These are phyloP conservation scores for Neurospora crassa DNA, from an alignment of 2,329 filamentous ascomycete genomes.

Conservation along the genomic window DNA sequence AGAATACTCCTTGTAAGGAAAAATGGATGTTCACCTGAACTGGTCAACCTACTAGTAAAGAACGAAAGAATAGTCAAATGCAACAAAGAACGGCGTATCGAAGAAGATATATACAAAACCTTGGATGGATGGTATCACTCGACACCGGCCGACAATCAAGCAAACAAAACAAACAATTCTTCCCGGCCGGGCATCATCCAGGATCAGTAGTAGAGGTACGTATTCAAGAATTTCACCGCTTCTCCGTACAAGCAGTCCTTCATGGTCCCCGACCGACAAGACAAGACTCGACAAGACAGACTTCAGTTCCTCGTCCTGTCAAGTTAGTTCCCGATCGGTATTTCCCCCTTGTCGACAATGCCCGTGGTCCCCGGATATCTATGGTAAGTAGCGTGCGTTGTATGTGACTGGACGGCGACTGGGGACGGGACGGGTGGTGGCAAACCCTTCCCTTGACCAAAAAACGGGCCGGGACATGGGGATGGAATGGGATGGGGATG, in stretches of 20 bases:
- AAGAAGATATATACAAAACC: background rate
- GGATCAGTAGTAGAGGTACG: background rate
- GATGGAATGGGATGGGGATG: too few species aligned
- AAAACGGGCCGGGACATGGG: background rate
- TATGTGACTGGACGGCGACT: background rate
- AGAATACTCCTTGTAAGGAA: background rate
- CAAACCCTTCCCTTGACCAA: background rate
- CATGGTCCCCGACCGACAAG: background rate
- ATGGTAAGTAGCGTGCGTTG: background rate
- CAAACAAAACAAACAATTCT: background rate
- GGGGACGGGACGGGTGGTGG: background rate
- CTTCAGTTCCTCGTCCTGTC: background rate
- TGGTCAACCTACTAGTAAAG: too few species aligned
- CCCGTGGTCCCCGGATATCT: background rate
- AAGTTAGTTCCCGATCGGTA: background rate
- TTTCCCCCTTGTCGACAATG: background rate
- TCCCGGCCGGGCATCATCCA: background rate
- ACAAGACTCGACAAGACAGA: background rate
- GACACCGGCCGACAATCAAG: background rate
- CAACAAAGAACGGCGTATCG: too few species aligned
- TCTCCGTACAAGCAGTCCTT: background rate
- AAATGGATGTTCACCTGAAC: background rate
- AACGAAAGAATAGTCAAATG: background rate
- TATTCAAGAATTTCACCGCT: background rate
- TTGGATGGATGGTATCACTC: background rate